Evolutionary conservation across 257 asterid genomes (phyloP), one percentile per base, ranked within the genome.

Genomic region (Thymus mandschuricus): DNA sequence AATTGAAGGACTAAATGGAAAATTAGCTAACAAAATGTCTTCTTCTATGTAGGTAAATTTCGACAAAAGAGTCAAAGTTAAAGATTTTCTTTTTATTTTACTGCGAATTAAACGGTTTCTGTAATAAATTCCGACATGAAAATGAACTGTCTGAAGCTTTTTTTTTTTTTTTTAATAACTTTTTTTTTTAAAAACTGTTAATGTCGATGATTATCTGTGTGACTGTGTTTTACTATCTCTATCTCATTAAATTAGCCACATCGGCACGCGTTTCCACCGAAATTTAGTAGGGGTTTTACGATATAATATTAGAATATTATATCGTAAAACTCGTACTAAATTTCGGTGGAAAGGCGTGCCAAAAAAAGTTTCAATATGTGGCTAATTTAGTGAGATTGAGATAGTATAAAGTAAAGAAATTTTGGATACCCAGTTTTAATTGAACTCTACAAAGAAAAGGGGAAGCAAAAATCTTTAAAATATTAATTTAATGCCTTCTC

Each of bases 401-500:
- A 0, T 21, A 21, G 21, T 21, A 21, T 21, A 0, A 21, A 0
- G 21, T 21, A 21, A 21, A 21, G 21, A 13, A 40, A 56, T 31
- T 11, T 10, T 29, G 30, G 44, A 69, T 13, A 21, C 33, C 66
- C 63, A 60, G 59, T 60, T 31, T 8, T 66, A 66, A 54, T 68
- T 29, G 64, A 40, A 68, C 55, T 40, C 43, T 68, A 45, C 33
- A 45, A 44, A 61, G 11, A 31, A 57, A 49, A 48, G 4, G 45
- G 8, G 2, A 6, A 15, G 15, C 33, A 31, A 66, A 66, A 28
- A 27, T 10, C 13, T 27, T 54, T 1, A 5, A 35, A 35, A 35
- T 64, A 29, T 49, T 38, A 46, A 69, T 6, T 48, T 43, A 62
- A 54, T 34, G 46, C 67, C 67, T 76, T 48, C 77, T 60, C 74